A percentile compares a stretch with the other conserved stretches of the same genome.
Conservation (phyloP, 2,329 filamentous ascomycete species). For the Penicillium sp. region DNA sequence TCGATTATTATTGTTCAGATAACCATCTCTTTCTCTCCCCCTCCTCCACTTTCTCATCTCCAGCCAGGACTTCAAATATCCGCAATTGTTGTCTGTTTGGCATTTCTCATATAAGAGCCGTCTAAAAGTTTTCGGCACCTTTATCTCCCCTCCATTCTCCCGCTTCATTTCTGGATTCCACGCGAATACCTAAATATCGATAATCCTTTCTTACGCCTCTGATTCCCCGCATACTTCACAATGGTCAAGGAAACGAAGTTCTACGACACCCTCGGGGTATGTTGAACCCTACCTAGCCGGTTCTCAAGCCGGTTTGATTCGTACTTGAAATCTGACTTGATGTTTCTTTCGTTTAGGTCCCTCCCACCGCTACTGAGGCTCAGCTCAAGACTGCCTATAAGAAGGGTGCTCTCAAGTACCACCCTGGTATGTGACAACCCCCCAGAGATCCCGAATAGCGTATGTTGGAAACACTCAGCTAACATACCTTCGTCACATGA, state of each 20-base stretch:
- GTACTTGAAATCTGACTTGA: conserved; percentile 16
- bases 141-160: conserved; percentile 14
- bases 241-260: conserved; percentile 47
- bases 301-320: not conserved
- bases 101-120: conserved; percentile 5
- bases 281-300: conserved; percentile 13
- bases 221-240: conserved; percentile 23
- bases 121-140: conserved; percentile 6
- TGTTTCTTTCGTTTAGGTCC: conserved; percentile 49
- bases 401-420: conserved; percentile 79
- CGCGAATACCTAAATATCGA: not conserved
- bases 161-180: conserved; percentile 3
- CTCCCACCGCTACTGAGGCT: conserved; percentile 68
- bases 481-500: conserved; percentile 1
- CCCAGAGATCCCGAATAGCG: conserved; percentile 10
- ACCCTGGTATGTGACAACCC: conserved; percentile 63
- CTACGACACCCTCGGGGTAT: conserved; percentile 43
- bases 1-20: conserved; percentile 16
- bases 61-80: conserved; percentile 7
- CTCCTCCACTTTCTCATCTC: conserved; percentile 9
- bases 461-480: not conserved
- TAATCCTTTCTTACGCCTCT: conserved; percentile 11
- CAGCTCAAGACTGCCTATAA: conserved; percentile 93
- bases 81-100: conserved; percentile 7
- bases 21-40: conserved; percentile 10